Evolutionary conservation across 495 filamentous ascomycete genomes (phyloP), one percentile per base, ranked within the genome.

Genomic region (Neurospora sp.): DNA sequence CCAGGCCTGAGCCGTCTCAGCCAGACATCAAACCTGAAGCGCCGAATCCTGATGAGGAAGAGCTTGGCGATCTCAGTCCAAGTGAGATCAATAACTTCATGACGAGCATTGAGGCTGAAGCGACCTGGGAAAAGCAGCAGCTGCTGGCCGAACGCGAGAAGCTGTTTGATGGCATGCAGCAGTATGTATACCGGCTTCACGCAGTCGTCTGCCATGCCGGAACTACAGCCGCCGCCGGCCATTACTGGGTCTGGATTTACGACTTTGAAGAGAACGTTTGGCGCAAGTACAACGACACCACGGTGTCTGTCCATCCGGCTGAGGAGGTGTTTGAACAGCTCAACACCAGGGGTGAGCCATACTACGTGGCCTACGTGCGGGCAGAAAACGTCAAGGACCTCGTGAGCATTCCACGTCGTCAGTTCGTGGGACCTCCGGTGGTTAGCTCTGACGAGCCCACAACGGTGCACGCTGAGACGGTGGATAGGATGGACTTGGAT

Each of bases 241-340:
- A 99, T 81, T 99, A 98, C 84, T 99, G 93, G 89, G 94, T 98
- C 73, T 98, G 94, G 86, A 97, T 99, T 76, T 91, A 89, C 78
- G 96, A 98, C 81, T 97, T 96, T 80, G 85, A 89, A 71, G 85
- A 87, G 42, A 85, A 91, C 20, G 82, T 94, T 66, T 99, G 96
- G 94, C 91, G 93, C 70, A 93, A 92, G 77, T 99, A 98, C 85
- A 98, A 99, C 80, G 96, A 99, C 78, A 90, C 90, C 37, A 85
- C 85, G 27, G 94, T 99, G 38, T 90, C 89, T 1, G 89, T 92
- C 73, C 76, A 89, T 79, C 39, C 86, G 89, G 76, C 76, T 77
- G 82, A 73, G 82, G 83, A 73, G 86, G 89, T 98, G 69, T 92
- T 96, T 79, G 84, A 86, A 4, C 85, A 89, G 59, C 81, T 89